These are phyloP conservation scores for Albizia julibrissin DNA, from an alignment of 306 rosid species.

Conservation along the genomic window DNA sequence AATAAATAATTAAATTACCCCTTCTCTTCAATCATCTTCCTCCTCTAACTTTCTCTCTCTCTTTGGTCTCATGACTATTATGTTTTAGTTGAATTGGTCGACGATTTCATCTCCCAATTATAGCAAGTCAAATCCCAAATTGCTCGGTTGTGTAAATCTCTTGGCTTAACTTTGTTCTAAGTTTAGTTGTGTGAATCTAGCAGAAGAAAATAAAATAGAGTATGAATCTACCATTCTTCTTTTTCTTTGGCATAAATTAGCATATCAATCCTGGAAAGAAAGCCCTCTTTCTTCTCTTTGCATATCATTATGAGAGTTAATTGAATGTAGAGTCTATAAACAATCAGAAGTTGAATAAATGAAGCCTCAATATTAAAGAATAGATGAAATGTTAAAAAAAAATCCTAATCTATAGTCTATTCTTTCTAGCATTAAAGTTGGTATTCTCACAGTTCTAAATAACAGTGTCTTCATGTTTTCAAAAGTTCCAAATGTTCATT, in stretches of 20 bases:
- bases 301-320: not conserved
- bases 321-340: constrained; percentile 56
- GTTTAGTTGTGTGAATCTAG: not conserved
- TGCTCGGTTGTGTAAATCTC: constrained; percentile 30
- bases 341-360: constrained; percentile 42
- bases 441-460: constrained; percentile 12
- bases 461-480: not conserved
- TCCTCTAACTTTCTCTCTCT: too few species aligned
- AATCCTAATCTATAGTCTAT: constrained; percentile 59
- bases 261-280: not conserved
- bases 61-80: constrained; percentile 32
- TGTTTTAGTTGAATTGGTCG: constrained; percentile 29
- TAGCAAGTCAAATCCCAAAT: constrained; percentile 57
- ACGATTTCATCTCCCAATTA: constrained; percentile 40
- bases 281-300: too few species aligned
- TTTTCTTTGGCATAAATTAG: not conserved
- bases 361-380: constrained; percentile 42
- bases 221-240: not conserved
- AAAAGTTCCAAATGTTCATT: not conserved
- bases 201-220: not conserved
- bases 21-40: too few species aligned
- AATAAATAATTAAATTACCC: too few species aligned
- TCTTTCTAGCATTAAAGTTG: constrained; percentile 58
- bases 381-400: constrained; percentile 54
- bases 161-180: not conserved